A percentile compares a stretch with the other conserved stretches of the same genome.
Conservation (phyloP, 495 filamentous ascomycete genomes). For the Pyronema domesticum region DNA sequence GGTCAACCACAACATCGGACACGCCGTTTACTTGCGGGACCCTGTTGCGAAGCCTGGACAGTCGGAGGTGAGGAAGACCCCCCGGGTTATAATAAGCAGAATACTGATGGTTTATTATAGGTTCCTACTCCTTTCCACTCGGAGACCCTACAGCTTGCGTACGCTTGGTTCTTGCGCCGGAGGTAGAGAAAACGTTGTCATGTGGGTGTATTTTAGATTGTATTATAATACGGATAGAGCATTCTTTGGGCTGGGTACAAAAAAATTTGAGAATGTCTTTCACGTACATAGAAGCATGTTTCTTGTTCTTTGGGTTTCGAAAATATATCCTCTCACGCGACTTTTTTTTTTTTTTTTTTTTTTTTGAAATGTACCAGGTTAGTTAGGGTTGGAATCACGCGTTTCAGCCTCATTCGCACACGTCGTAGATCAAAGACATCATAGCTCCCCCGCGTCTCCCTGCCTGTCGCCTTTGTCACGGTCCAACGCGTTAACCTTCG, state of each 20-base stretch:
- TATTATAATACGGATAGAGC: conserved; percentile 6
- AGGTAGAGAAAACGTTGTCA: conserved; percentile 33
- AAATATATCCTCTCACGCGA: not conserved
- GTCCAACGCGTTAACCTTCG: too few relatives aligned
- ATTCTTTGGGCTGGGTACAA: not conserved
- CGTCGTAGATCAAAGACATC: too few relatives aligned
- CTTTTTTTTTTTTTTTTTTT: too few relatives aligned
- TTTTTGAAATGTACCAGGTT: not conserved
- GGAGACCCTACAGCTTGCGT: conserved; percentile 52
- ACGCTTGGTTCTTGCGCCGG: conserved; percentile 84
- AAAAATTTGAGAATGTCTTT: not conserved
- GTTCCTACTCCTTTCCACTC: conserved; percentile 64
- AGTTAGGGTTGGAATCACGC: not conserved
- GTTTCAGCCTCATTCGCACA: not conserved
- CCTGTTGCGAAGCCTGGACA: conserved; percentile 79
- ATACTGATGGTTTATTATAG: conserved; percentile 8
- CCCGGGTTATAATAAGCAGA: not conserved
- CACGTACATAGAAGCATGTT: not conserved
- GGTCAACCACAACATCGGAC: conserved; percentile 90
- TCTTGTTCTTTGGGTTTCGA: not conserved
- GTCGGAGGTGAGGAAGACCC: conserved; percentile 39
- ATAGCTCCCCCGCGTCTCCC: too few relatives aligned
- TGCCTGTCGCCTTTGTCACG: too few relatives aligned
- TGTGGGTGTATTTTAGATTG: not conserved
- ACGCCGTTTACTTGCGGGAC: conserved; percentile 86